Base-by-base conservation (phyloP, 2,329 filamentous ascomycete species). In the Clarireedia paspali region DNA sequence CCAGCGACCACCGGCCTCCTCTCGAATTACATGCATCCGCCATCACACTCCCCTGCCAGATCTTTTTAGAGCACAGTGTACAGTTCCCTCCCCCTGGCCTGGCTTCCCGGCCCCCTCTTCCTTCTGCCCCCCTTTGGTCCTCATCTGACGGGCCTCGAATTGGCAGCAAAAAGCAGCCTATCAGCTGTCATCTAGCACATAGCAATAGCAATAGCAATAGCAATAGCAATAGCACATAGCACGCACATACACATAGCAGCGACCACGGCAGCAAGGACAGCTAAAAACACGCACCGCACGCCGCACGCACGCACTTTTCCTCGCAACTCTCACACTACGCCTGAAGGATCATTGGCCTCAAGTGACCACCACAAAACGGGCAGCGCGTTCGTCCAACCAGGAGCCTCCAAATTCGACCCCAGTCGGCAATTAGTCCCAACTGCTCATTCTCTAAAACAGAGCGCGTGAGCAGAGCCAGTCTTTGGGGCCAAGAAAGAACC, bases 381-480 rank as follows among this genome's bases (percentile, higher is more conserved):
- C 15, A 20, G n/a, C 36, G 6, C n/a, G n/a, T 34, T 20, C 26
- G 17, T 23, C 42, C 42, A 46, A 46, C 42, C n/a, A 46, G 23
- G 23, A 49, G 5, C 9, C 7, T 38, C 27, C 27, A 50, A 36
- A 49, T 9, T 3, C 30, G 4, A 48, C 26, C 26, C 42, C 42
- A 24, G 42, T 46, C 42, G 42, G 42, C 42, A 46, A 46, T 46
- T 46, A 46, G 42, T 46, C 23, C 42, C 42, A 46, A 46, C 39
- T 17, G 39, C 39, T 20, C 39, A 42, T 17, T 17, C 15, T 42
- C 39, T 42, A 45, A 34, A 52, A 42, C 15, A 12, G 49, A 42
- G 66, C 64, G 66, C 66, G 66, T 68, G 66, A 68, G 64, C 66
- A 64, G 58, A 65, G 62, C 64, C 63, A 67, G 63, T 66, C 62